Percentiles rank a stretch among this genome's conserved stretches.
These are phyloP conservation scores for Trametes sp. DNA, from an alignment of 1,284 basidiomycete genomes.

Conservation along the genomic window DNA sequence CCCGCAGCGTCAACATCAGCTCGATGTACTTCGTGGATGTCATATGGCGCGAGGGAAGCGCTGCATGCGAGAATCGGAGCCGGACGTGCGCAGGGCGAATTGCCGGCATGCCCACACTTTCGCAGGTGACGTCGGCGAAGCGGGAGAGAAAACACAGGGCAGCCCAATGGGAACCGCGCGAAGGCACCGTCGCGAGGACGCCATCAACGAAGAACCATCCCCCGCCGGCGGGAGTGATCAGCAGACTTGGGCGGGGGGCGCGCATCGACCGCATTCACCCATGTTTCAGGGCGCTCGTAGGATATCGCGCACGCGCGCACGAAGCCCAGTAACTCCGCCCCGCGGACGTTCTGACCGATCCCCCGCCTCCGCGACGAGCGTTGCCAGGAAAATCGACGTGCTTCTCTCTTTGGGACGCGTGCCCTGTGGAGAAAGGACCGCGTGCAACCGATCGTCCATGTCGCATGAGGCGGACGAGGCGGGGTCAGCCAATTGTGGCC, in stretches of 20 bases:
- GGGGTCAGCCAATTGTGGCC: not conserved
- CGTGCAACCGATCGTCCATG: not conserved
- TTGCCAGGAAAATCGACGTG: not conserved
- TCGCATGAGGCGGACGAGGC: not conserved
- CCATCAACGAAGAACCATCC: constrained; percentile 8
- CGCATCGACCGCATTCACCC: constrained; percentile 1
- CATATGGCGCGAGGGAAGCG: constrained; percentile 13
- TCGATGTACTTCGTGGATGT: constrained; percentile 2
- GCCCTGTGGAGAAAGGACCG: not conserved
- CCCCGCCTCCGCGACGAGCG: not conserved
- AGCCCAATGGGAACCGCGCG: not conserved
- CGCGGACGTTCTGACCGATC: not conserved
- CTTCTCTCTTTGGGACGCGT: not conserved
- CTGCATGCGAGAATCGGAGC: constrained; percentile 13
- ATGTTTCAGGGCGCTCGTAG: constrained; percentile 3
- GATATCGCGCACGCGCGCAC: constrained; percentile 10
- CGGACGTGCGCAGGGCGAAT: not conserved
- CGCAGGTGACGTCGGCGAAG: constrained; percentile 13
- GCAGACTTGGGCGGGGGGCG: constrained; percentile 11
- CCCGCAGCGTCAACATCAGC: not conserved
- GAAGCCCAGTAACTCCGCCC: constrained; percentile 6
- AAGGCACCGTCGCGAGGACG: constrained; percentile 15
- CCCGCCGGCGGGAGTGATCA: constrained; percentile 17
- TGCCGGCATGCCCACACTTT: not conserved
- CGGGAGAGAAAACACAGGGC: not conserved